Conservation (phyloP, 306 rosid species). For the Ceratonia siliqua region DNA sequence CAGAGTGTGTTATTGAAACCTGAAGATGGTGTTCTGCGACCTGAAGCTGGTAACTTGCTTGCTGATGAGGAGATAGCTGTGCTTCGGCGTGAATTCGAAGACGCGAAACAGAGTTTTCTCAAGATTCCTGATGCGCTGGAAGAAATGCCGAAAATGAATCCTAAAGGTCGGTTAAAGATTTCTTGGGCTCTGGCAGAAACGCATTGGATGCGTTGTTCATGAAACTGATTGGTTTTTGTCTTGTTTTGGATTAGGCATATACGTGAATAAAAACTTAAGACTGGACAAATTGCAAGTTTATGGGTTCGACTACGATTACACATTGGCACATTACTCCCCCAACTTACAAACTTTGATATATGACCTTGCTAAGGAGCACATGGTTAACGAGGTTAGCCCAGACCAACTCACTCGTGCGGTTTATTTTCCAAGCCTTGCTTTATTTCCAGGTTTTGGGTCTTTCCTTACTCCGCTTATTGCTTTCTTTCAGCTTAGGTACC, state of each 20-base stretch:
- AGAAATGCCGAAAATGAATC: conserved; percentile 78
- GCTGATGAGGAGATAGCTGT: conserved; percentile 49
- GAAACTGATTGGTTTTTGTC: conserved; percentile 25
- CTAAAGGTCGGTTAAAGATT: conserved; percentile 58
- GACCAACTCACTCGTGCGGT: neutral
- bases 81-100: conserved; percentile 67
- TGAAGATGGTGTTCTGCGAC: conserved; percentile 9
- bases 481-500: conserved; percentile 79
- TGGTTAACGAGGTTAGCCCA: conserved; percentile 82
- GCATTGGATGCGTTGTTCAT: neutral
- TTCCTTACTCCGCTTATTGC: conserved; percentile 27
- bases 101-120: conserved; percentile 64
- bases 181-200: neutral
- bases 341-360: conserved; percentile 86
- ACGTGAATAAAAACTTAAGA: conserved; percentile 82
- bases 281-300: conserved; percentile 82
- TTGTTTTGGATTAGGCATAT: conserved; percentile 63
- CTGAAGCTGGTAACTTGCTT: conserved; percentile 16
- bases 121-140: conserved; percentile 64
- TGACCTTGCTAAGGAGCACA: conserved; percentile 83
- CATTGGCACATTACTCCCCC: conserved; percentile 86
- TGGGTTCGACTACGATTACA: conserved; percentile 96
- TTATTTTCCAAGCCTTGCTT: neutral
- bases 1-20: conserved; percentile 32
- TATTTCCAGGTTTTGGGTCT: neutral